Conservation (phyloP, 768 basidiomycete genomes). For the Cubamyces sp. region DNA sequence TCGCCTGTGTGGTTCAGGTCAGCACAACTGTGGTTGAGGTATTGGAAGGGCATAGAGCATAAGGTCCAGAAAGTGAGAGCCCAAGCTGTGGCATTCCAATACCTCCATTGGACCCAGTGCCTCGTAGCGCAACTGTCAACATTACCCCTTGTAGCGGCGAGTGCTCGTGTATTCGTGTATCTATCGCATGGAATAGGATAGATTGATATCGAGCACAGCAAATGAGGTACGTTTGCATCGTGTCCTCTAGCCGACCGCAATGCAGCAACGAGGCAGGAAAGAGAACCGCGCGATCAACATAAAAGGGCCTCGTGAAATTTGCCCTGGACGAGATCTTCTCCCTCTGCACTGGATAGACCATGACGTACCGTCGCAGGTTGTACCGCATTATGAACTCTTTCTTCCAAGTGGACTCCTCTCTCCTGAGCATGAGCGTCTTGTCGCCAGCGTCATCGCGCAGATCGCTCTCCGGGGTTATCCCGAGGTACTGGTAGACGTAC, state of each 20-base stretch:
- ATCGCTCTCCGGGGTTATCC: slow-evolving; percentile 65
- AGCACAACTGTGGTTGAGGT: no score
- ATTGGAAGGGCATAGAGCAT: no score
- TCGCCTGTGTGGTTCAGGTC: slow-evolving; percentile 47
- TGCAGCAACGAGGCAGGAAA: slow-evolving; percentile 12
- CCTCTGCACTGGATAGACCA: background rate
- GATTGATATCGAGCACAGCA: background rate
- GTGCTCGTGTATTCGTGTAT: no score
- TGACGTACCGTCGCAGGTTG: slow-evolving; percentile 54
- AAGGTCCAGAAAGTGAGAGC: no score
- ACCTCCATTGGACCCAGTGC: no score
- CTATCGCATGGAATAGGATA: no score
- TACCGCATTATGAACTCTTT: slow-evolving; percentile 67
- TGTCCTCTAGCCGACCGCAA: slow-evolving; percentile 3
- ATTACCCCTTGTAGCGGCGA: no score
- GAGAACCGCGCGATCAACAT: background rate
- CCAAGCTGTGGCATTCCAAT: no score
- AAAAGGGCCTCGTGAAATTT: background rate
- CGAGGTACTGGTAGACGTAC: slow-evolving; percentile 68
- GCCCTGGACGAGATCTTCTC: slow-evolving; percentile 3
- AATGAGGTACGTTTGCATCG: background rate
- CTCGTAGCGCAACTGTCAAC: no score
- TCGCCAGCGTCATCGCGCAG: slow-evolving; percentile 42
- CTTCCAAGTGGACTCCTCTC: slow-evolving; percentile 66
- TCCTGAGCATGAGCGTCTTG: slow-evolving; percentile 55